These are phyloP conservation scores for Wickerhamiella vanderwaltii DNA, from an alignment of 805 yeast genomes.

Conservation along the genomic window DNA sequence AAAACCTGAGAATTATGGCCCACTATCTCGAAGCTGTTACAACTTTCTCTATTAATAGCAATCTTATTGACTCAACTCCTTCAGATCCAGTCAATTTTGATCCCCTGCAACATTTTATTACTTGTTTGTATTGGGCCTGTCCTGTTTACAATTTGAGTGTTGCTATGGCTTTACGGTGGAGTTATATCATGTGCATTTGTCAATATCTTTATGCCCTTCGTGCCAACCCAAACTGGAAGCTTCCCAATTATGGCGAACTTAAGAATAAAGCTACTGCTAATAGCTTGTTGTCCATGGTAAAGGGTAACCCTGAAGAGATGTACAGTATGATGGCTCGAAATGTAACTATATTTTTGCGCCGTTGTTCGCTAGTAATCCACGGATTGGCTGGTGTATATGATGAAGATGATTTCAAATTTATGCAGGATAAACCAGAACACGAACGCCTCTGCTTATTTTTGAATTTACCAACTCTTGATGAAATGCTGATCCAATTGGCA, in stretches of 20 bases:
- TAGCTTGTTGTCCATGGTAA: background rate
- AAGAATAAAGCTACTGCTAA: background rate
- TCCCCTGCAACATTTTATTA: constrained; percentile 6
- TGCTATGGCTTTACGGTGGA: constrained; percentile 1
- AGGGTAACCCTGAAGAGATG: background rate
- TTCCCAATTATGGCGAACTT: constrained; percentile 4
- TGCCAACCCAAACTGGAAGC: background rate
- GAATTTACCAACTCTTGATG: constrained; percentile 19
- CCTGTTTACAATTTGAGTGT: background rate
- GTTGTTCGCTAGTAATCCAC: constrained; percentile 16
- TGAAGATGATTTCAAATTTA: constrained; percentile 18
- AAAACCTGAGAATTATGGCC: constrained; percentile 18
- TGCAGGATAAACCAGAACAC: constrained; percentile 19
- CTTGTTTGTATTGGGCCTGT: background rate
- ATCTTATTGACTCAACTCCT: background rate
- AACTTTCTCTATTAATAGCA: constrained; percentile 12
- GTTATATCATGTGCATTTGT: background rate
- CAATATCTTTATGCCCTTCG: background rate
- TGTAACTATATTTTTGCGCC: constrained; percentile 16
- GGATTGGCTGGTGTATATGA: constrained; percentile 21
- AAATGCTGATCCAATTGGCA: constrained; percentile 9
- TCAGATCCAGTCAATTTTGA: constrained; percentile 3
- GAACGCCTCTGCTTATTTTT: constrained; percentile 19
- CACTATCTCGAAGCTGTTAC: constrained; percentile 16
- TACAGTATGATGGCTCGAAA: constrained; percentile 15